A percentile compares a stretch with the other conserved stretches of the same genome.
Evolutionary conservation across 352 stramenopile genomes (phyloP).

Genomic region (Globisporangium uncinulatum): DNA sequence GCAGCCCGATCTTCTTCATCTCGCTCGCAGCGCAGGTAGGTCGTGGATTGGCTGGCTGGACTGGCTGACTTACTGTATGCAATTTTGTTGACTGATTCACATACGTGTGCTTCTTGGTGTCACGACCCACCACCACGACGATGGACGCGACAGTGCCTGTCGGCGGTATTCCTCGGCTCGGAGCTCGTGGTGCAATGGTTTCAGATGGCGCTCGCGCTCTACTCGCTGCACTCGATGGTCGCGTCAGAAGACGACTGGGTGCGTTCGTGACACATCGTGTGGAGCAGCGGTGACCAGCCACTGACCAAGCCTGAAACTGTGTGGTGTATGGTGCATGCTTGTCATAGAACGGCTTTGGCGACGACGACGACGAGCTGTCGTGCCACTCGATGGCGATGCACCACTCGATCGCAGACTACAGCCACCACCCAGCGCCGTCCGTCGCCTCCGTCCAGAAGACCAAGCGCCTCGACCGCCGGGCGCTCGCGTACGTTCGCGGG

Average conservation of each 20-base stretch:
- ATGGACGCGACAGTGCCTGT: conserved; percentile 41
- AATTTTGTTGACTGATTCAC: not conserved
- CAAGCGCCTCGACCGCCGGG: conserved; percentile 70
- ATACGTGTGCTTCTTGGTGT: not conserved
- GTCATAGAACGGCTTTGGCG: conserved; percentile 37
- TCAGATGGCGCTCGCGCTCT: conserved; percentile 75
- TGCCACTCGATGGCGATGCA: conserved; percentile 50
- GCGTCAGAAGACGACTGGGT: conserved; percentile 76
- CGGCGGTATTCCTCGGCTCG: conserved; percentile 76
- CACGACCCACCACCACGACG: not conserved
- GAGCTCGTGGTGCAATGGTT: conserved; percentile 83
- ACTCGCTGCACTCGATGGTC: conserved; percentile 77
- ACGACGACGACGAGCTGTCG: conserved; percentile 57
- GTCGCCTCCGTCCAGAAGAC: conserved; percentile 72
- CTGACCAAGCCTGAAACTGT: not conserved
- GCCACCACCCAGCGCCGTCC: conserved; percentile 50
- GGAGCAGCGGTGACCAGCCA: not conserved
- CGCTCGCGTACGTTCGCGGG: conserved; percentile 65
- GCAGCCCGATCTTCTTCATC: conserved; percentile 78
- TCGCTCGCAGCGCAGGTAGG: conserved; percentile 70
- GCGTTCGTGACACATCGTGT: not conserved
- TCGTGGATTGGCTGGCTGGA: not conserved
- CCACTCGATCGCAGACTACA: conserved; percentile 78
- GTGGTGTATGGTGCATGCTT: not conserved
- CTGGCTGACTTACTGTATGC: not conserved